phyloP scores from a whole-genome alignment of 768 basidiomycete genomes.

The Rhizopogon rudus region DNA sequence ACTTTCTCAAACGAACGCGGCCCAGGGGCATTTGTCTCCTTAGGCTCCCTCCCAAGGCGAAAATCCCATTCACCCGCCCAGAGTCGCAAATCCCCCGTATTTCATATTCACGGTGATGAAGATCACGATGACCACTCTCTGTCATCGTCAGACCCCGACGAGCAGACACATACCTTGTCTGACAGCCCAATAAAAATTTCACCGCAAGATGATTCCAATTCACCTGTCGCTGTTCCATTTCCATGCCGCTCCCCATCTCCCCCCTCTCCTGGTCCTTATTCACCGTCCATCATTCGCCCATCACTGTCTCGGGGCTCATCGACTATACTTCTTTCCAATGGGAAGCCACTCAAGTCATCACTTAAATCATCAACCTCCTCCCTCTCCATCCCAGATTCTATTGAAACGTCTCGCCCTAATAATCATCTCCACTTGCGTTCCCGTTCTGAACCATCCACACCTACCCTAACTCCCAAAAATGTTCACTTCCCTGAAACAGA shows the following conservation, averaged over 20 bases:
- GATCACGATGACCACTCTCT: conserved; percentile 18
- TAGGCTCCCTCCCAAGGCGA: conserved; percentile 43
- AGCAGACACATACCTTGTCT: conserved; percentile 3
- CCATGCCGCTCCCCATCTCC: conserved; percentile 29
- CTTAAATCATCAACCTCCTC: conserved; percentile 50
- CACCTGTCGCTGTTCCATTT: conserved; percentile 32
- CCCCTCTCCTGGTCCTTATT: conserved; percentile 8
- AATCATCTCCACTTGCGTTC: conserved; percentile 24
- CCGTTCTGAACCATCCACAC: conserved; percentile 62
- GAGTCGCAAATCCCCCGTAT: conserved; percentile 12
- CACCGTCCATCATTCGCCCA: conserved; percentile 2
- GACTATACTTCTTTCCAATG: conserved; percentile 57
- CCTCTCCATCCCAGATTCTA: conserved; percentile 5
- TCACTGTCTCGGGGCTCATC: conserved; percentile 29
- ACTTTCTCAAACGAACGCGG: conserved; percentile 37
- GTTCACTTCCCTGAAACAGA: conserved; percentile 82
- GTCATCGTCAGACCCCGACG: conserved; percentile 11
- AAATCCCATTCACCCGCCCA: conserved; percentile 12
- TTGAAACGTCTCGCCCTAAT: neutral
- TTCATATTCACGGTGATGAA: conserved; percentile 16
- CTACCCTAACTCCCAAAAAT: conserved; percentile 55
- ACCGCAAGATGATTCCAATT: conserved; percentile 14
- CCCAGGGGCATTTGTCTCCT: conserved; percentile 44
- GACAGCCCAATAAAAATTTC: neutral
- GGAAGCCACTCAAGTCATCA: conserved; percentile 83